These are phyloP conservation scores for Trichosporon sp. DNA, from an alignment of 1,284 basidiomycete genomes.

Conservation along the genomic window DNA sequence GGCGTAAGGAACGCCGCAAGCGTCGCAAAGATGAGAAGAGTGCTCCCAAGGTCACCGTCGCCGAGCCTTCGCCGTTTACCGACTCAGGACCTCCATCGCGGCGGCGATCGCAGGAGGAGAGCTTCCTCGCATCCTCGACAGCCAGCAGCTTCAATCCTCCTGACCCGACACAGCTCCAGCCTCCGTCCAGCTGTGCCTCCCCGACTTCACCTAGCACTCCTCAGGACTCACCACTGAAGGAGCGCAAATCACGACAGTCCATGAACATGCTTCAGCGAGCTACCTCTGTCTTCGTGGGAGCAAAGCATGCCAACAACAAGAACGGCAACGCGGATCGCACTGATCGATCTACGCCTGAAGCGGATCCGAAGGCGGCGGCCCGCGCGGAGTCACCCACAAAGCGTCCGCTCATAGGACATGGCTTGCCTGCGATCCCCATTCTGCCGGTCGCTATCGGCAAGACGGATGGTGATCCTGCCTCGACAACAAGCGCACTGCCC, in stretches of 20 bases:
- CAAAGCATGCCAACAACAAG: conserved; percentile 19
- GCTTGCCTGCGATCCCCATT: not conserved
- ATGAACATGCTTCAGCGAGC: conserved; percentile 91
- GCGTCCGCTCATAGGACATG: not conserved
- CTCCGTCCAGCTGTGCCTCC: not conserved
- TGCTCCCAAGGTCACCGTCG: not conserved
- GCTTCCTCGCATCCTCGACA: not conserved
- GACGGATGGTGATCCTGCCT: conserved; percentile 23
- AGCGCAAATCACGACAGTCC: conserved; percentile 63
- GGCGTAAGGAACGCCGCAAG: conserved; percentile 28
- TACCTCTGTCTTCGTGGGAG: conserved; percentile 65
- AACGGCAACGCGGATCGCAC: conserved; percentile 5
- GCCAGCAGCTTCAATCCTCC: not conserved
- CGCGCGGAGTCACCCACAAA: conserved; percentile 36
- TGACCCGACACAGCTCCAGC: not conserved
- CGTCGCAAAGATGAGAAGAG: conserved; percentile 11
- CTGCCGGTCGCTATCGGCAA: conserved; percentile 20
- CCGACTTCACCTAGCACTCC: conserved; percentile 3
- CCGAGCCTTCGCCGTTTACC: not conserved
- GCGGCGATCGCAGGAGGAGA: not conserved
- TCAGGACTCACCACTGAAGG: conserved; percentile 18
- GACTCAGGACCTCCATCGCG: not conserved
- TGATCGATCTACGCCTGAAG: not conserved
- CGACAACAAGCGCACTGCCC: not conserved
- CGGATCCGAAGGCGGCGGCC: not conserved